Percentiles rank a stretch among this genome's conserved stretches.
These are phyloP conservation scores for Knoxdaviesia capensis DNA, from an alignment of 2,329 filamentous ascomycete genomes.

Conservation along the genomic window DNA sequence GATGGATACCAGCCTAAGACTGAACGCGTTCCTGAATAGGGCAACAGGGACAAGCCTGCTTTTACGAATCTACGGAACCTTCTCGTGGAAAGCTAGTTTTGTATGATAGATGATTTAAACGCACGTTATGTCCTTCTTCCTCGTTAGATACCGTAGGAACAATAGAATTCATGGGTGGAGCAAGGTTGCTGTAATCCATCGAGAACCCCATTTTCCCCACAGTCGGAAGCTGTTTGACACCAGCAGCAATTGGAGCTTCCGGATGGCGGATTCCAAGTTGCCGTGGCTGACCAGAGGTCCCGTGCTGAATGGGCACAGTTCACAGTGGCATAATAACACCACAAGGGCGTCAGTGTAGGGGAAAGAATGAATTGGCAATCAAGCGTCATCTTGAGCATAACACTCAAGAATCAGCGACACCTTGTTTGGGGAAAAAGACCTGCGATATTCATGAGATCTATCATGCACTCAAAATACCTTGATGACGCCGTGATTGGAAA, in stretches of 20 bases:
- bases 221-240: neutral
- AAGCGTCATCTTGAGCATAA: constrained; percentile 54
- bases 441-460: constrained; percentile 22
- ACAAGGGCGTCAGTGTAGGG: constrained; percentile 3
- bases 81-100: too few relatives aligned
- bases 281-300: neutral
- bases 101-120: too few relatives aligned
- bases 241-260: neutral
- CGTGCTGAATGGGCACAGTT: too few relatives aligned
- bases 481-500: constrained; percentile 24
- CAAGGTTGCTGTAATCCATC: too few relatives aligned
- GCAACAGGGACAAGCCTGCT: too few relatives aligned
- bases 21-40: neutral
- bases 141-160: too few relatives aligned
- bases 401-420: constrained; percentile 71
- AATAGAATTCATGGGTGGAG: too few relatives aligned
- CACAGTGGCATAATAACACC: too few relatives aligned
- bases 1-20: constrained; percentile 4
- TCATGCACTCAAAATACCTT: too few relatives aligned
- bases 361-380: constrained; percentile 52
- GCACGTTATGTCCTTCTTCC: too few relatives aligned
- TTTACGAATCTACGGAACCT: too few relatives aligned
- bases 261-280: neutral
- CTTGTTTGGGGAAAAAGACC: constrained; percentile 44
- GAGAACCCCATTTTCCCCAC: too few relatives aligned